Conservation (phyloP, 139 green algal species). For the Volvox africanus region DNA sequence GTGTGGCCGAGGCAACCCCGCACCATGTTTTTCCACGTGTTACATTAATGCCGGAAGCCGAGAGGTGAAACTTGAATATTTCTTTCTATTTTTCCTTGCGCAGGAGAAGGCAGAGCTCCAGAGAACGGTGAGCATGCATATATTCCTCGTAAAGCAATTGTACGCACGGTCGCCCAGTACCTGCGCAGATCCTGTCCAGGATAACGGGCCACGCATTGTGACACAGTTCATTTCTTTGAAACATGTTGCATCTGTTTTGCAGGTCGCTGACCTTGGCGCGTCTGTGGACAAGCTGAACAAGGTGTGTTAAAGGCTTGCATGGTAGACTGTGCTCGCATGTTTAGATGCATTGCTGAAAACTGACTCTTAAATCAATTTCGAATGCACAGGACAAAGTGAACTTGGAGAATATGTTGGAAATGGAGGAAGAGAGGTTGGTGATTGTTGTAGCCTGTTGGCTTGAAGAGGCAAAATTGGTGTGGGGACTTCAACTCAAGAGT, state of each 20-base stretch:
- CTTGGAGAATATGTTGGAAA: slow-evolving; percentile 76
- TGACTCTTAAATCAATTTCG: not conserved
- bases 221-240: too few species aligned
- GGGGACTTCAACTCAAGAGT: too few species aligned
- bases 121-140: slow-evolving; percentile 63
- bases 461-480: too few species aligned
- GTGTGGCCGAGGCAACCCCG: slow-evolving; percentile 1
- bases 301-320: not conserved
- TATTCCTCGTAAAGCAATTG: too few species aligned
- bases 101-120: slow-evolving; percentile 79
- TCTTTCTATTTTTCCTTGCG: not conserved
- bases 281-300: slow-evolving; percentile 74
- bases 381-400: slow-evolving; percentile 65
- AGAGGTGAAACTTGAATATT: too few species aligned
- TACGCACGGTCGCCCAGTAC: too few species aligned
- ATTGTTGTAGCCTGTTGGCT: not conserved
- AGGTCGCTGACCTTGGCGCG: slow-evolving; percentile 66
- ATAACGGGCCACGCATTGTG: too few species aligned
- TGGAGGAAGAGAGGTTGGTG: slow-evolving; percentile 74
- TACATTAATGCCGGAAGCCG: too few species aligned
- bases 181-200: too few species aligned
- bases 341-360: not conserved
- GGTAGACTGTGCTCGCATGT: not conserved
- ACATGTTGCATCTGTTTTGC: not conserved
- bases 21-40: too few species aligned